These are phyloP conservation scores for Clathrospora elynae DNA, from an alignment of 2,329 filamentous ascomycete species.

Conservation along the genomic window DNA sequence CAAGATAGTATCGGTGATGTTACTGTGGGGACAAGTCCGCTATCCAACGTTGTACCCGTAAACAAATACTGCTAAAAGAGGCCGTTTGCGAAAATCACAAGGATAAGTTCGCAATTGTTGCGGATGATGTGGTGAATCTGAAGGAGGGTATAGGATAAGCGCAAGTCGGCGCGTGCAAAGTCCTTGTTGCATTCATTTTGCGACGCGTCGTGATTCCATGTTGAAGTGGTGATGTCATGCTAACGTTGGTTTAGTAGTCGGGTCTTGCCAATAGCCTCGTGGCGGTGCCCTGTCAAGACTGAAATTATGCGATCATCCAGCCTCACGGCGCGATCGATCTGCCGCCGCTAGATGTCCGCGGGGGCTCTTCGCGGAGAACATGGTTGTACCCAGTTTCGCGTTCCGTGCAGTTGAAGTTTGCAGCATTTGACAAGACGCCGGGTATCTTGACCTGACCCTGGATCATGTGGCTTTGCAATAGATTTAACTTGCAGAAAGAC, in stretches of 20 bases:
- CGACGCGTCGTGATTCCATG: constrained; percentile 11
- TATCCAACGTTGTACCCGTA: not conserved
- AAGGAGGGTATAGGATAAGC: constrained; percentile 6
- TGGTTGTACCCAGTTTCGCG: too few relatives aligned
- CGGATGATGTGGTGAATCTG: constrained; percentile 2
- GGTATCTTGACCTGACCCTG: too few relatives aligned
- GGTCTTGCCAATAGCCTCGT: constrained; percentile 17
- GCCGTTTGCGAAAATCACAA: constrained; percentile 6
- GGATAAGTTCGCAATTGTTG: constrained; percentile 4
- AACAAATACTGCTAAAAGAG: constrained; percentile 1
- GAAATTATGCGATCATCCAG: constrained; percentile 22
- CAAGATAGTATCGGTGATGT: not conserved
- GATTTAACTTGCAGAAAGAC: too few relatives aligned
- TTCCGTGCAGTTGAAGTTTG: too few relatives aligned
- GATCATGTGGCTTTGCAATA: not conserved
- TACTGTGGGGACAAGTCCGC: not conserved
- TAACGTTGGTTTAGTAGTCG: constrained; percentile 8
- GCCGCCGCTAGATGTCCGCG: constrained; percentile 16
- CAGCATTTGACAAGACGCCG: not conserved
- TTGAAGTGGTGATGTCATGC: constrained; percentile 31
- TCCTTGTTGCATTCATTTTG: constrained; percentile 16
- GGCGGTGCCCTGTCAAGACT: constrained; percentile 20
- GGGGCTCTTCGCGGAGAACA: constrained; percentile 5
- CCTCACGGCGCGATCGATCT: constrained; percentile 13
- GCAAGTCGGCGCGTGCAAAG: constrained; percentile 9